These are phyloP conservation scores for Euryodendron excelsum DNA, from an alignment of 148 eudicot genomes.

Conservation along the genomic window DNA sequence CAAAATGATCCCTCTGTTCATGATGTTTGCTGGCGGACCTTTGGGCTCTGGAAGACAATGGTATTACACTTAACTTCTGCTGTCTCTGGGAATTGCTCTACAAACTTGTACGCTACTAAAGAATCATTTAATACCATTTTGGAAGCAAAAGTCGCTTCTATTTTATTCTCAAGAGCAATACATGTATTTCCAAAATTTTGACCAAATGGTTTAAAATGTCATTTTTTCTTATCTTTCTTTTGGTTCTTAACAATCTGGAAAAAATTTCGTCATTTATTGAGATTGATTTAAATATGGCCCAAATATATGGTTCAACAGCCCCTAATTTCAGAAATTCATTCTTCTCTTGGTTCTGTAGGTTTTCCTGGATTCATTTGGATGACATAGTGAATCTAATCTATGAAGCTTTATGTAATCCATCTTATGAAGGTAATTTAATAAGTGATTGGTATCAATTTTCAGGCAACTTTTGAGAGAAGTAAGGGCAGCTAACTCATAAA, in stretches of 20 bases:
- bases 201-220: neutral
- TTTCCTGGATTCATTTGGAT: slow-evolving; percentile 98
- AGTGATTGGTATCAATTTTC: neutral
- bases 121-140: neutral
- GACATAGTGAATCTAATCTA: slow-evolving; percentile 85
- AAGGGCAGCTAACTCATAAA: neutral
- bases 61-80: slow-evolving; percentile 35
- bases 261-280: neutral
- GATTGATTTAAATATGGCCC: neutral
- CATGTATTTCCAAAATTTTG: neutral
- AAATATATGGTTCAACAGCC: neutral
- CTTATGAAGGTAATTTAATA: slow-evolving; percentile 61
- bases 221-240: neutral
- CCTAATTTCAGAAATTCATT: neutral
- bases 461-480: neutral
- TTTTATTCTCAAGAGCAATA: neutral
- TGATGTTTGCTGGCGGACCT: slow-evolving; percentile 99
- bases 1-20: slow-evolving; percentile 96
- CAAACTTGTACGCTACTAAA: neutral
- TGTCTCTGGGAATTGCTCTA: neutral
- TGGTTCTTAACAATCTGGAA: neutral
- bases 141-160: neutral
- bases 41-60: slow-evolving; percentile 97
- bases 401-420: slow-evolving; percentile 80
- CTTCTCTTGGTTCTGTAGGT: slow-evolving; percentile 49